Percentiles rank a stretch among this genome's conserved stretches.
These are phyloP conservation scores for Mediolabrus comicus DNA, from an alignment of 108 stramenopile species.

Conservation along the genomic window DNA sequence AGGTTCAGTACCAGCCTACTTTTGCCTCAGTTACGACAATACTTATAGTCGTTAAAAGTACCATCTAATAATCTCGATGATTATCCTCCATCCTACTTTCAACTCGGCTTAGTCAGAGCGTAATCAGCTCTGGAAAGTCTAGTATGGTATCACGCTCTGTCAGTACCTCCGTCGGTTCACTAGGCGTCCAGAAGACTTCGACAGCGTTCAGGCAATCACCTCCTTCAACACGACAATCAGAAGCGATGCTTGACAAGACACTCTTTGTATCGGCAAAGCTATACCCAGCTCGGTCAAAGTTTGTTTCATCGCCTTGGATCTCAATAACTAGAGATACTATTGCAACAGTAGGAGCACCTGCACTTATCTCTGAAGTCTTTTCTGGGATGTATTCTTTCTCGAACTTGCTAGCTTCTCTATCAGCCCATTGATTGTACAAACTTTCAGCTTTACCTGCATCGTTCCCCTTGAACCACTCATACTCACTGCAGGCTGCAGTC, in stretches of 20 bases:
- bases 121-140: constrained; percentile 87
- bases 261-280: constrained; percentile 66
- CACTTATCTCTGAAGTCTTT: constrained; percentile 21
- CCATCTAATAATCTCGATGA: no score
- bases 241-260: constrained; percentile 73
- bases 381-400: constrained; percentile 65
- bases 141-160: constrained; percentile 64
- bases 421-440: constrained; percentile 68
- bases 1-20: no score
- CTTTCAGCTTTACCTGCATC: constrained; percentile 73
- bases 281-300: constrained; percentile 67
- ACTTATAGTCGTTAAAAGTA: no score
- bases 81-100: background rate
- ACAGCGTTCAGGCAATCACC: constrained; percentile 84
- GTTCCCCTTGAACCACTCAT: constrained; percentile 64
- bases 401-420: constrained; percentile 63
- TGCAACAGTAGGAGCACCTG: constrained; percentile 58
- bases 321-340: constrained; percentile 78
- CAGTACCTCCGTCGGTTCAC: constrained; percentile 66
- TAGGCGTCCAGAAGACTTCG: constrained; percentile 85
- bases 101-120: no score
- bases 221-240: constrained; percentile 72
- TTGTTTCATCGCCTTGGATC: constrained; percentile 81
- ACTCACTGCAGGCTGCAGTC: constrained; percentile 62
- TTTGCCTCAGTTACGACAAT: no score